These are phyloP conservation scores for Candida sanyaensis DNA, from an alignment of 1,139 yeast genomes.

Conservation along the genomic window DNA sequence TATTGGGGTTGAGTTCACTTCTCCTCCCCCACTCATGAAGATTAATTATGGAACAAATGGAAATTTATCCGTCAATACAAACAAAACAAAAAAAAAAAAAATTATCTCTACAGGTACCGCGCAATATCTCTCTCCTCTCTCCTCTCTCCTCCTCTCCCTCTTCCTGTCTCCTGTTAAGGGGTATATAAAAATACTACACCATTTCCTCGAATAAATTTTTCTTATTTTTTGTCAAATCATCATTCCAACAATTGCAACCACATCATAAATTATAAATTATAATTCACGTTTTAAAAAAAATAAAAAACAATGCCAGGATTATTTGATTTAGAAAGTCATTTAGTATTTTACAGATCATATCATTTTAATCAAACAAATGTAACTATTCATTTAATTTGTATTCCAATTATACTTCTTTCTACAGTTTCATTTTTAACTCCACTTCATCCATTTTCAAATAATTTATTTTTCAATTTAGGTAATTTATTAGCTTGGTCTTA, in stretches of 20 bases:
- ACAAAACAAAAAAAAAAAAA: no score
- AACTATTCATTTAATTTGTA: constrained; percentile 72
- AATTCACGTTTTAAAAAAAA: no score
- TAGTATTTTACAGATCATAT: constrained; percentile 81
- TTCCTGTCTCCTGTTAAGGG: no score
- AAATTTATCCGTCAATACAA: no score
- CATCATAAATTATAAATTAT: background rate
- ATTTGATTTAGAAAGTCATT: constrained; percentile 62
- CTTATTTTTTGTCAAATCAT: background rate
- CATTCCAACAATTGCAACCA: background rate
- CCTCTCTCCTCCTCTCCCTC: no score
- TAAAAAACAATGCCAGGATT: constrained; percentile 26
- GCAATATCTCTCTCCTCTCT: no score
- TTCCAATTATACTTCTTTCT: constrained; percentile 72
- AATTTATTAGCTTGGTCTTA: constrained; percentile 33
- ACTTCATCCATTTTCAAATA: constrained; percentile 16
- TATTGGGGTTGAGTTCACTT: no score
- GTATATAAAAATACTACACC: no score
- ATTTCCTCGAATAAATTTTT: no score
- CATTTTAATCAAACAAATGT: constrained; percentile 75
- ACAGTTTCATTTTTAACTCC: constrained; percentile 44
- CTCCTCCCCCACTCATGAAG: no score
- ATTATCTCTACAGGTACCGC: no score
- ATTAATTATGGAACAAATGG: no score
- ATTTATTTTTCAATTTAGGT: constrained; percentile 45